Evolutionary conservation across 2,329 filamentous ascomycete genomes (phyloP), one percentile per base, ranked within the genome.

Genomic region (Fusarium denticulatum): DNA sequence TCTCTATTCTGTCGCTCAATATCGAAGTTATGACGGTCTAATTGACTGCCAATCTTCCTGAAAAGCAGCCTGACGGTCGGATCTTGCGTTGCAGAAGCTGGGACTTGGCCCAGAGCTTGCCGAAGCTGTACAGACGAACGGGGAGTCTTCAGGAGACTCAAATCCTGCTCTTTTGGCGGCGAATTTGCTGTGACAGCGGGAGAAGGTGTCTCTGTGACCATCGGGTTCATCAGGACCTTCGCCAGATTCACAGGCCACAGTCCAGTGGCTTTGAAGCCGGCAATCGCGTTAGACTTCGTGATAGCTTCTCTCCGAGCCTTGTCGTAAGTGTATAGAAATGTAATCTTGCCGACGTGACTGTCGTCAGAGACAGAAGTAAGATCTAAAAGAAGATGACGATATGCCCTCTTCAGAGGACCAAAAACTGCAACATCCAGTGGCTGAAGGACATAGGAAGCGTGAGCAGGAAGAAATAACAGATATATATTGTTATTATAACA

Each of bases 211-310:
- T 22, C 7, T 6, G 3, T 40, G 6, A 55, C 36, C 4, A 55
- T 55, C 7, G 6, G 36, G 12, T 55, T 55, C 6, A 55, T 22
- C 5, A 55, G 36, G 11, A 22, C 24, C 24, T 40, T 55, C 2
- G 5, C 24, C 1, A 55, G 6, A n/a, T 55, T 40, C 0, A 55
- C 10, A 12, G 26, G 50, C 50, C 5, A 55, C 7, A 55, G 26
- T 30, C 50, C 6, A 7, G n/a, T 16, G 2, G 36, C 50, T 24
- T 55, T 55, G 0, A 40, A 40, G 24, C 36, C 20, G 2, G 26
- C 12, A 5, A 13, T 2, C 0, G 7, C 5, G 7, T 53, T 53
- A 1, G 7, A 26, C 15, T 28, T 39, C 4, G 3, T 53, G 4
- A 53, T 39, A 39, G 34, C 50, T 40, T 40, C 22, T 12, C 14